phyloP scores from a whole-genome alignment of 2,329 filamentous ascomycete species.

The Colletotrichum coccodes region DNA sequence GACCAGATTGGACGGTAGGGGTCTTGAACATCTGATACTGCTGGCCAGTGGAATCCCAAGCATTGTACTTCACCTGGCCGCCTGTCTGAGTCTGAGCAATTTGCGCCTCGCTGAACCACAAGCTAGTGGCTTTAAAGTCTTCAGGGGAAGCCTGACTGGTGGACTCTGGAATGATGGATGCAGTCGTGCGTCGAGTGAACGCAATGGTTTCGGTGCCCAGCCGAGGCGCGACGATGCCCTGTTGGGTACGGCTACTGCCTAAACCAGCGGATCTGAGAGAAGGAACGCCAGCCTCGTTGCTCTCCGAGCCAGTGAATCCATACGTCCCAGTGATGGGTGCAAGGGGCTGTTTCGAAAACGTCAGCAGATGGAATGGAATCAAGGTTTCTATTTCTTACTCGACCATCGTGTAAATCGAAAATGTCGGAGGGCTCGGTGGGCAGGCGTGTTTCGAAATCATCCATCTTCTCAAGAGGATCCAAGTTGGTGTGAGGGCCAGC shows the following conservation, averaged over 20 bases:
- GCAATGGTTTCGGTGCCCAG: background rate
- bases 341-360: conserved; percentile 13
- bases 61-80: conserved; percentile 22
- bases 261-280: background rate
- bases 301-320: background rate
- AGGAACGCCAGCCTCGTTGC: background rate
- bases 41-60: conserved; percentile 43
- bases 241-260: background rate
- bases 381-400: background rate
- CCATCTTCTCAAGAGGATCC: conserved; percentile 14
- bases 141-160: background rate
- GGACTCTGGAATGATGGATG: background rate
- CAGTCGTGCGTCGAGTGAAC: background rate
- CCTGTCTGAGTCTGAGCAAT: background rate
- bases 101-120: background rate
- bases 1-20: conserved; percentile 31
- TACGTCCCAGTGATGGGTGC: conserved; percentile 19
- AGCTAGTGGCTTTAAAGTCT: background rate
- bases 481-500: conserved; percentile 12
- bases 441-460: background rate
- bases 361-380: background rate
- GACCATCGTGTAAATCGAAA: conserved; percentile 9
- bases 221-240: background rate
- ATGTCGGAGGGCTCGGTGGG: conserved; percentile 23
- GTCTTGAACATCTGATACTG: conserved; percentile 37